Evolutionary conservation across 2,329 filamentous ascomycete genomes (phyloP).

Genomic region (Penicillium sp.): DNA sequence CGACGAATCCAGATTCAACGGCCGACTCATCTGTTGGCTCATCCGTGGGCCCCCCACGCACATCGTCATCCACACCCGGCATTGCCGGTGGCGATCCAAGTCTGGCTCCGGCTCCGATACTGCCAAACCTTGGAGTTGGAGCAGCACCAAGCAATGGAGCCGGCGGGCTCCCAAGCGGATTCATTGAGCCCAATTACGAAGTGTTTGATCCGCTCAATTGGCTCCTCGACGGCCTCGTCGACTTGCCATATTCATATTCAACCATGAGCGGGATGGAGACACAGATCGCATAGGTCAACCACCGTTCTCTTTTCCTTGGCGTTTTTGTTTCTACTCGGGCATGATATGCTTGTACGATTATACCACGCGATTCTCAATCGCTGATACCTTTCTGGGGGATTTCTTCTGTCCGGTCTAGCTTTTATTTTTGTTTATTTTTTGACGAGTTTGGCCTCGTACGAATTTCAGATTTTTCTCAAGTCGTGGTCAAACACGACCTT

Average conservation of each 20-base stretch:
- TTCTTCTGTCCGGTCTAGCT: not conserved
- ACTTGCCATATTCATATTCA: slow-evolving; percentile 70
- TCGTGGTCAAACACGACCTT: not conserved
- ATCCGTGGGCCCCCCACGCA: slow-evolving; percentile 46
- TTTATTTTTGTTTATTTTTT: not conserved
- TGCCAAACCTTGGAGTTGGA: slow-evolving; percentile 33
- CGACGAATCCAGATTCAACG: slow-evolving; percentile 78
- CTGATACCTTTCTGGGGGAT: slow-evolving; percentile 18
- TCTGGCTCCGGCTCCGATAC: slow-evolving; percentile 38
- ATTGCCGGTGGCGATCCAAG: slow-evolving; percentile 45
- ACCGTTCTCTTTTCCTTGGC: slow-evolving; percentile 1
- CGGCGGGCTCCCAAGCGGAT: slow-evolving; percentile 45
- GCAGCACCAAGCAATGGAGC: slow-evolving; percentile 21
- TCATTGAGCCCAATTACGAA: slow-evolving; percentile 71
- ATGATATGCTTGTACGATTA: slow-evolving; percentile 24
- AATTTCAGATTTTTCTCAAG: not conserved
- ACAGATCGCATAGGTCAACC: slow-evolving; percentile 32
- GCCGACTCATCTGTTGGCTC: slow-evolving; percentile 70
- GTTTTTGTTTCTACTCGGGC: slow-evolving; percentile 8
- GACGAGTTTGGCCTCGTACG: slow-evolving; percentile 3
- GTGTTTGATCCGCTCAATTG: slow-evolving; percentile 92
- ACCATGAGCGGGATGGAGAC: slow-evolving; percentile 52
- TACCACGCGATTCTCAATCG: slow-evolving; percentile 21
- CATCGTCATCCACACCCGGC: slow-evolving; percentile 36
- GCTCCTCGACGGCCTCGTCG: slow-evolving; percentile 83